Percentiles rank a stretch among this genome's conserved stretches.
These are phyloP conservation scores for Verticillium nubilum DNA, from an alignment of 2,329 filamentous ascomycete species.

Conservation along the genomic window DNA sequence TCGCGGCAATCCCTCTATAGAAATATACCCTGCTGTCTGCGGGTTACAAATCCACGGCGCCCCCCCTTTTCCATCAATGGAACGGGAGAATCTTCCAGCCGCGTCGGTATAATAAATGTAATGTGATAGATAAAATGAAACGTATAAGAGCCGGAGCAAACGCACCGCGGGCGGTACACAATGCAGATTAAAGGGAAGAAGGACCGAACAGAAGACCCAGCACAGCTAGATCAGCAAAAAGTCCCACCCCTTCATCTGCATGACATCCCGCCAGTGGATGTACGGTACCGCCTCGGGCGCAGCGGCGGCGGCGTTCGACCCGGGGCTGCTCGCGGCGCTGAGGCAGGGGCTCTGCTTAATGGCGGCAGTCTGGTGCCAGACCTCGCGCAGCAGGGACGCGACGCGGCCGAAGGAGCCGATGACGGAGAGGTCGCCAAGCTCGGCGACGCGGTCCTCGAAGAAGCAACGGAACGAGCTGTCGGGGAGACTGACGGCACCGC, in stretches of 20 bases:
- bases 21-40: constrained; percentile 1
- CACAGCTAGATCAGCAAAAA: constrained; percentile 71
- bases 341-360: constrained; percentile 27
- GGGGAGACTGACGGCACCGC: constrained; percentile 70
- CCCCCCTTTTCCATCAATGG: background rate
- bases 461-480: constrained; percentile 71
- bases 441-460: constrained; percentile 68
- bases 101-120: constrained; percentile 11
- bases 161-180: background rate
- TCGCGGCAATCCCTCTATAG: constrained; percentile 33
- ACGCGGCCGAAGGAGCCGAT: constrained; percentile 85
- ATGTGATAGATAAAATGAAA: constrained; percentile 10
- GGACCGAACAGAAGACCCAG: background rate
- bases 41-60: background rate
- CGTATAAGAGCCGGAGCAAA: constrained; percentile 14
- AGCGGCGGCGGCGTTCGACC: constrained; percentile 20
- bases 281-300: constrained; percentile 37
- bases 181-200: background rate
- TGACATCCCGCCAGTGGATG: constrained; percentile 92
- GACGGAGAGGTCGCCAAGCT: constrained; percentile 70
- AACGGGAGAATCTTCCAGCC: background rate
- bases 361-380: constrained; percentile 75
- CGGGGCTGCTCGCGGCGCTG: constrained; percentile 27
- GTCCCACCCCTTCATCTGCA: constrained; percentile 88
- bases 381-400: constrained; percentile 69